Evolutionary conservation across 2,329 filamentous ascomycete species (phyloP).

Genomic region (Nannizzia gypsea): DNA sequence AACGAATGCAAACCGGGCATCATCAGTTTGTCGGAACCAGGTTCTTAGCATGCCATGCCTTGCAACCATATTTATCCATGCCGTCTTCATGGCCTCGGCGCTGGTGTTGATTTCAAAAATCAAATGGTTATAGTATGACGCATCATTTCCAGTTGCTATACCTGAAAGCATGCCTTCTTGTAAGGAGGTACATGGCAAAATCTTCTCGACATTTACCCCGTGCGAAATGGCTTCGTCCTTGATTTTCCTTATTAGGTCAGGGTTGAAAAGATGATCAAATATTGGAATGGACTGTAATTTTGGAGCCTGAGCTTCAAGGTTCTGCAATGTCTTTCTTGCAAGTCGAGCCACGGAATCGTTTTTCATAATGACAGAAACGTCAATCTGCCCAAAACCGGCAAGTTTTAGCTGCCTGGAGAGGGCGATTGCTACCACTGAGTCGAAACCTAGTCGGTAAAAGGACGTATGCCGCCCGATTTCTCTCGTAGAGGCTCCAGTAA

Average conservation of each 20-base stretch:
- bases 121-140: slow-evolving; percentile 62
- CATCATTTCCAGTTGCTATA: slow-evolving; percentile 30
- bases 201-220: slow-evolving; percentile 35
- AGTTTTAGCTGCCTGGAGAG: slow-evolving; percentile 49
- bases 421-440: slow-evolving; percentile 70
- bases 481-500: slow-evolving; percentile 35
- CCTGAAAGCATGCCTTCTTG: slow-evolving; percentile 78
- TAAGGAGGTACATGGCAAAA: slow-evolving; percentile 73
- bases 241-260: slow-evolving; percentile 23
- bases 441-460: slow-evolving; percentile 65
- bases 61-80: slow-evolving; percentile 51
- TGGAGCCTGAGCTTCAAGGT: neutral
- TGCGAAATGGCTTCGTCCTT: slow-evolving; percentile 23
- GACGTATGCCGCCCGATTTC: slow-evolving; percentile 55
- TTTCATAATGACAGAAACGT: slow-evolving; percentile 59
- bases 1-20: slow-evolving; percentile 50
- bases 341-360: slow-evolving; percentile 56
- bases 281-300: neutral
- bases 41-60: slow-evolving; percentile 71
- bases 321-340: neutral
- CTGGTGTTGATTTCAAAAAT: slow-evolving; percentile 49
- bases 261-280: slow-evolving; percentile 15
- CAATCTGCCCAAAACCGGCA: slow-evolving; percentile 37
- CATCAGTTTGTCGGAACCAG: slow-evolving; percentile 56
- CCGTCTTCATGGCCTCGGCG: slow-evolving; percentile 39